phyloP scores from a whole-genome alignment of 2,329 filamentous ascomycete species.

The Fusarium concolor region DNA sequence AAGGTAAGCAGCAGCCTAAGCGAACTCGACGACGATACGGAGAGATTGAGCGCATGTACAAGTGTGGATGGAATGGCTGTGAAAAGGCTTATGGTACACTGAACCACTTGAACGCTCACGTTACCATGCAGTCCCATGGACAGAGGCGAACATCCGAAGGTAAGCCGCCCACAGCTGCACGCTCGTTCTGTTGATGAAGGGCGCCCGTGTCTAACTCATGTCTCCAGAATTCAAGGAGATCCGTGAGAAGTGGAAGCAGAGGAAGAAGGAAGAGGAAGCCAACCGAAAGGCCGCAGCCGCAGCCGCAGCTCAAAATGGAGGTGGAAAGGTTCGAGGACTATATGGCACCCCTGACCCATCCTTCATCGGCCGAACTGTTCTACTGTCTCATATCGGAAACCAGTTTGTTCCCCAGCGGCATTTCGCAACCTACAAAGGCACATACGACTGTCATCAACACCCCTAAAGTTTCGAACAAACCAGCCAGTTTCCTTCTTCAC shows the following conservation, averaged over 20 bases:
- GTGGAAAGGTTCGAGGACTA: slow-evolving; percentile 58
- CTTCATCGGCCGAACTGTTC: slow-evolving; percentile 68
- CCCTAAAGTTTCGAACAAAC: no score
- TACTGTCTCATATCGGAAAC: slow-evolving; percentile 82
- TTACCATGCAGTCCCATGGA: slow-evolving; percentile 98
- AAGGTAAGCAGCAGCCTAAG: slow-evolving; percentile 97
- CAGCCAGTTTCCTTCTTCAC: no score
- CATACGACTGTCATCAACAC: no score
- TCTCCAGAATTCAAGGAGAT: slow-evolving; percentile 96
- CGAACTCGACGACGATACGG: slow-evolving; percentile 92
- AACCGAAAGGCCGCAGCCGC: slow-evolving; percentile 59
- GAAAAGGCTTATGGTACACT: slow-evolving; percentile 98
- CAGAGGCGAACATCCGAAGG: slow-evolving; percentile 96
- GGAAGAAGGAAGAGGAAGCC: slow-evolving; percentile 96
- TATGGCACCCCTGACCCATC: slow-evolving; percentile 61
- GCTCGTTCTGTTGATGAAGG: background rate
- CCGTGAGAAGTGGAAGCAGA: slow-evolving; percentile 98
- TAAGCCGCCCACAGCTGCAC: slow-evolving; percentile 60
- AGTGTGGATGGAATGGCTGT: slow-evolving; percentile 97
- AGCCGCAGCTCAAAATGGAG: slow-evolving; percentile 64
- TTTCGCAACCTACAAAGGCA: slow-evolving; percentile 65
- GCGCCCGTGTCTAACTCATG: slow-evolving; percentile 40
- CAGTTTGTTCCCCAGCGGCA: slow-evolving; percentile 66
- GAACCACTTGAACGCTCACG: slow-evolving; percentile 97
- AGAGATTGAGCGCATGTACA: slow-evolving; percentile 99